Evolutionary conservation across 129 eudicot genomes (phyloP).

Genomic region (Flaveria trinervia): DNA sequence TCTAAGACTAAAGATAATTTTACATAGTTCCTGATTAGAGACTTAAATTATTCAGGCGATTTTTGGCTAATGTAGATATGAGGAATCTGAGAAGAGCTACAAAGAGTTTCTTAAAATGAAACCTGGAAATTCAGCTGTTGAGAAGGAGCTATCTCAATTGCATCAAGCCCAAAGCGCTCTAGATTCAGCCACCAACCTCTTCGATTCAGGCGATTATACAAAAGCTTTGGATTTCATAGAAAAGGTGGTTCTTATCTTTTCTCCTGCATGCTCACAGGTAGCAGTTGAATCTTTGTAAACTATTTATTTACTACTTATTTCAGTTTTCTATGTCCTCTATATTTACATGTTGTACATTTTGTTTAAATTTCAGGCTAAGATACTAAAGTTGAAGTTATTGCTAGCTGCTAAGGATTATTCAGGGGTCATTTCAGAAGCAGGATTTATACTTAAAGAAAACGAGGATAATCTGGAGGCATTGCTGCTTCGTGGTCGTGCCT

Average conservation of each 20-base stretch:
- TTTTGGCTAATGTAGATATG: slow-evolving; percentile 88
- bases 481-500: slow-evolving; percentile 91
- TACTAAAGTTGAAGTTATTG: slow-evolving; percentile 76
- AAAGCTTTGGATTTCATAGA: slow-evolving; percentile 78
- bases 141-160: slow-evolving; percentile 92
- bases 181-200: slow-evolving; percentile 59
- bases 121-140: slow-evolving; percentile 75
- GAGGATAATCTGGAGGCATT: slow-evolving; percentile 82
- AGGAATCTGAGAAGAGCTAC: slow-evolving; percentile 81
- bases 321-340: neutral
- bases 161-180: slow-evolving; percentile 79
- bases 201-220: slow-evolving; percentile 60
- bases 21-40: slow-evolving; percentile 48
- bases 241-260: slow-evolving; percentile 91
- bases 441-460: slow-evolving; percentile 82
- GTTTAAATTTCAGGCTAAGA: slow-evolving; percentile 67
- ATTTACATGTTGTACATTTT: slow-evolving; percentile 10
- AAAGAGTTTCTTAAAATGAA: slow-evolving; percentile 76
- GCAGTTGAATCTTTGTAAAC: slow-evolving; percentile 1
- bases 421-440: slow-evolving; percentile 83
- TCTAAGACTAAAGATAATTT: slow-evolving; percentile 15
- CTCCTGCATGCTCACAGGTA: slow-evolving; percentile 94
- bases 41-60: slow-evolving; percentile 59
- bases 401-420: slow-evolving; percentile 78
- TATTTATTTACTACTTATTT: neutral